A percentile compares a stretch with the other conserved stretches of the same genome.
Conservation (phyloP, 805 yeast species). For the Brettanomyces bruxellensis region DNA sequence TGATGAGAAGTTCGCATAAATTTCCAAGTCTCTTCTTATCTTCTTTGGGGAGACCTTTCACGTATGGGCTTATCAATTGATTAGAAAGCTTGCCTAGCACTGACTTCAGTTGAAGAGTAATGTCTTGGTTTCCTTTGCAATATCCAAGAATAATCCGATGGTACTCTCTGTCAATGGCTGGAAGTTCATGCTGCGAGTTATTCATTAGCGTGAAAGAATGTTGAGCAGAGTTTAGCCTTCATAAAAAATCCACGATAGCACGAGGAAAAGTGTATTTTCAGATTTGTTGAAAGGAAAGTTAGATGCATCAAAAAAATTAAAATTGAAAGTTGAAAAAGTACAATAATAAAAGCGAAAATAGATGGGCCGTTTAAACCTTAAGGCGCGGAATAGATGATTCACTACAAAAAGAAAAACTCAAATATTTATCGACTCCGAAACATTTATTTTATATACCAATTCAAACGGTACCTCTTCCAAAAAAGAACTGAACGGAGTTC, state of each 20-base stretch:
- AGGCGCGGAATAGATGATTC: too few relatives aligned
- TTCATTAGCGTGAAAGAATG: too few relatives aligned
- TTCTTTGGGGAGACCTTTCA: background rate
- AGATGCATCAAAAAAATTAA: background rate
- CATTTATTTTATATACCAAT: too few relatives aligned
- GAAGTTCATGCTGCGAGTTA: background rate
- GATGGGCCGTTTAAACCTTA: too few relatives aligned
- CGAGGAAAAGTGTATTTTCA: too few relatives aligned
- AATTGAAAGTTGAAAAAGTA: too few relatives aligned
- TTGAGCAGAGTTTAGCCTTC: too few relatives aligned
- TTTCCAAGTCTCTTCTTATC: background rate
- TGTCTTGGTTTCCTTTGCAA: background rate
- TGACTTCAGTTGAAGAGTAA: background rate
- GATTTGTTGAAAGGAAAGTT: background rate
- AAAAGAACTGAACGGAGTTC: background rate
- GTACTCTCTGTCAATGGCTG: background rate
- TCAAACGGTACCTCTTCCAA: constrained; percentile 1
- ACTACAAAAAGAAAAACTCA: too few relatives aligned
- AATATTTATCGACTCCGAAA: too few relatives aligned
- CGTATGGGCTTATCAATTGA: background rate
- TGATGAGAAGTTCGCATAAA: background rate
- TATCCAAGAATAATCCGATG: background rate
- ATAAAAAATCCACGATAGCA: too few relatives aligned
- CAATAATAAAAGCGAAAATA: too few relatives aligned
- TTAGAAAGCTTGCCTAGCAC: too few relatives aligned